phyloP scores from a whole-genome alignment of 805 yeast species.

The Cyberlindnera euphorbiae region DNA sequence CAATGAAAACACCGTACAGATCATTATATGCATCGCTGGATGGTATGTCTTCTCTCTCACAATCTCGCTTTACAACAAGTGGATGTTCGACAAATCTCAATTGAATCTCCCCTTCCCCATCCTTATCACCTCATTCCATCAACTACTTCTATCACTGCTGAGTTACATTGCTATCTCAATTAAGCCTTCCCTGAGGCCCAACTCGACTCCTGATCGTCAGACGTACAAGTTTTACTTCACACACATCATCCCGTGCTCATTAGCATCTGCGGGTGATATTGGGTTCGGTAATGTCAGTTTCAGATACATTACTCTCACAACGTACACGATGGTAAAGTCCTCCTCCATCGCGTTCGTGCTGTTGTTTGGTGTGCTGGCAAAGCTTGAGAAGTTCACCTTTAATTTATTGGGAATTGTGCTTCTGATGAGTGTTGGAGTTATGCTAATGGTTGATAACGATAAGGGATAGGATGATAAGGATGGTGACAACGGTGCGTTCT shows the following conservation, averaged over 20 bases:
- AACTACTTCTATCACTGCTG: constrained; percentile 57
- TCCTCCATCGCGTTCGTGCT: constrained; percentile 85
- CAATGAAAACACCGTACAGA: constrained; percentile 13
- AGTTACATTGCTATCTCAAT: constrained; percentile 27
- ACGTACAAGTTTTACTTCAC: constrained; percentile 34
- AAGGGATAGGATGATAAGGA: constrained; percentile 19
- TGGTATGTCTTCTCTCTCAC: constrained; percentile 72
- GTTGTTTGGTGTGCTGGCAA: constrained; percentile 78
- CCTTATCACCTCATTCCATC: constrained; percentile 81
- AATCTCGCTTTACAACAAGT: constrained; percentile 81
- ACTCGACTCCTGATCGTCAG: constrained; percentile 3
- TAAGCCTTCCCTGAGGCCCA: constrained; percentile 15
- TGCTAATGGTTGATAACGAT: constrained; percentile 72
- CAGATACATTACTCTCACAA: constrained; percentile 69
- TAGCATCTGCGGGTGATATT: constrained; percentile 89
- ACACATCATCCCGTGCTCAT: constrained; percentile 74
- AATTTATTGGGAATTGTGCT: constrained; percentile 63
- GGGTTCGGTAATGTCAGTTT: constrained; percentile 88
- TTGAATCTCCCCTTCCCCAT: constrained; percentile 81
- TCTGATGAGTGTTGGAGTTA: constrained; percentile 79
- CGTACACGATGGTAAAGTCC: constrained; percentile 92
- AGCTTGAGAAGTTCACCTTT: constrained; percentile 69
- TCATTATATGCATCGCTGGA: constrained; percentile 32
- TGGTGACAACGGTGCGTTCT: constrained; percentile 18
- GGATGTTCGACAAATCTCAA: constrained; percentile 87